Conservation (phyloP, 495 filamentous ascomycete genomes). For the Opeltia flavorubescens region DNA sequence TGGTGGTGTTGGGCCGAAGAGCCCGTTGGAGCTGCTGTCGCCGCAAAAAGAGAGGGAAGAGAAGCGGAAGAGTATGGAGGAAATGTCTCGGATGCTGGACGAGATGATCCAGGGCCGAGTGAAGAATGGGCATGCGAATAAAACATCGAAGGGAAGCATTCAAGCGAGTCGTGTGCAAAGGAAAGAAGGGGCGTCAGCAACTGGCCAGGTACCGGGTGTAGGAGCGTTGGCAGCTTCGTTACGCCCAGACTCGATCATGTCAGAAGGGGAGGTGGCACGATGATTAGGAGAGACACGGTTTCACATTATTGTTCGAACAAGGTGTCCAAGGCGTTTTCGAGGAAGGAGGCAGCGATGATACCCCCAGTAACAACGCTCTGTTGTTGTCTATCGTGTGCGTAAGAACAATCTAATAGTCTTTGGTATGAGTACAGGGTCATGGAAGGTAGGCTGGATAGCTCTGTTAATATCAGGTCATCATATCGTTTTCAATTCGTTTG, state of each 20-base stretch:
- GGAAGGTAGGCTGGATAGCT: no score
- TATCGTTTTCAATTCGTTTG: no score
- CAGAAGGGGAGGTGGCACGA: slow-evolving; percentile 7
- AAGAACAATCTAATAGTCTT: no score
- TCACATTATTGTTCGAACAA: not conserved
- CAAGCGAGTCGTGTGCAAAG: slow-evolving; percentile 23
- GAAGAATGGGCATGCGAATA: slow-evolving; percentile 49
- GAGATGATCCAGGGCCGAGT: slow-evolving; percentile 88
- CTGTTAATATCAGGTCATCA: no score
- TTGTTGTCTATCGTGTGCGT: no score
- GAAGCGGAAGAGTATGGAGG: slow-evolving; percentile 61
- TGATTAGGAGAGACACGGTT: not conserved
- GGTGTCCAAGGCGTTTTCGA: no score
- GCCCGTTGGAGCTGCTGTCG: slow-evolving; percentile 17
- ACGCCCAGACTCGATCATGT: slow-evolving; percentile 9
- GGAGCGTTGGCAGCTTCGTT: slow-evolving; percentile 13
- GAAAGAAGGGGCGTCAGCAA: slow-evolving; percentile 8
- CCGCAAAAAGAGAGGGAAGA: slow-evolving; percentile 24
- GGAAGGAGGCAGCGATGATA: not conserved
- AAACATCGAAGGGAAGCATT: slow-evolving; percentile 42
- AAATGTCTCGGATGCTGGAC: slow-evolving; percentile 80
- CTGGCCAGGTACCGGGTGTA: slow-evolving; percentile 4
- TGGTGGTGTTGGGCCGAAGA: slow-evolving; percentile 6
- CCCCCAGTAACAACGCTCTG: no score
- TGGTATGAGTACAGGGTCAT: no score